These are phyloP conservation scores for Myriosclerotinia curreyana DNA, from an alignment of 2,329 filamentous ascomycete species.

Conservation along the genomic window DNA sequence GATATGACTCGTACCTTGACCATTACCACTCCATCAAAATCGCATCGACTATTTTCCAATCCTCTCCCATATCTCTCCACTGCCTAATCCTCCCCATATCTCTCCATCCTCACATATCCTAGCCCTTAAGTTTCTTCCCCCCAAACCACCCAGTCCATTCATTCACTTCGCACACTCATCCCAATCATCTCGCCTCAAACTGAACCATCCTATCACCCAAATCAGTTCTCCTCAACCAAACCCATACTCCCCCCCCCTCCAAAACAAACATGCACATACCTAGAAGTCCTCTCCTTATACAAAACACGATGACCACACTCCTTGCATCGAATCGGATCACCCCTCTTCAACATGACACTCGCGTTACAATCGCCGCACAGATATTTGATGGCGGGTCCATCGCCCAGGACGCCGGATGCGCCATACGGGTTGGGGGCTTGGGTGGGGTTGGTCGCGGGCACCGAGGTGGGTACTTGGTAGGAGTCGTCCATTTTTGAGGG, in stretches of 20 bases:
- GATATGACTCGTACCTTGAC: conserved; percentile 15
- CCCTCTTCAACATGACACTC: conserved; percentile 71
- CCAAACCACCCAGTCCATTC: no score
- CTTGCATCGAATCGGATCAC: conserved; percentile 81
- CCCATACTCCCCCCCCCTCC: no score
- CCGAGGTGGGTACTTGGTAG: conserved; percentile 21
- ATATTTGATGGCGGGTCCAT: conserved; percentile 62
- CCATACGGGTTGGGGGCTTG: conserved; percentile 40
- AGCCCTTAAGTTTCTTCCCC: neutral
- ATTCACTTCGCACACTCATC: neutral
- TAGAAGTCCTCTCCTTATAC: conserved; percentile 94
- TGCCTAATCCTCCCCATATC: conserved; percentile 11
- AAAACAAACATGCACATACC: conserved; percentile 58
- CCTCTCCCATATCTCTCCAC: conserved; percentile 2
- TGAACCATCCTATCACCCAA: conserved; percentile 78
- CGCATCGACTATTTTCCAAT: neutral
- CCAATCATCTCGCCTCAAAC: conserved; percentile 80
- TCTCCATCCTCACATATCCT: conserved; percentile 1
- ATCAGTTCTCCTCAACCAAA: conserved; percentile 1
- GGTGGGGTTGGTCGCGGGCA: conserved; percentile 3
- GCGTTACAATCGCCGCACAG: conserved; percentile 82
- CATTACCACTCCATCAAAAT: conserved; percentile 16
- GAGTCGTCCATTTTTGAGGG: conserved; percentile 12
- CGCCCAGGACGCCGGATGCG: conserved; percentile 32
- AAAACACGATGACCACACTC: conserved; percentile 93